Base-by-base conservation (phyloP, 140 eudicot genomes). In the Anethum foeniculum region DNA sequence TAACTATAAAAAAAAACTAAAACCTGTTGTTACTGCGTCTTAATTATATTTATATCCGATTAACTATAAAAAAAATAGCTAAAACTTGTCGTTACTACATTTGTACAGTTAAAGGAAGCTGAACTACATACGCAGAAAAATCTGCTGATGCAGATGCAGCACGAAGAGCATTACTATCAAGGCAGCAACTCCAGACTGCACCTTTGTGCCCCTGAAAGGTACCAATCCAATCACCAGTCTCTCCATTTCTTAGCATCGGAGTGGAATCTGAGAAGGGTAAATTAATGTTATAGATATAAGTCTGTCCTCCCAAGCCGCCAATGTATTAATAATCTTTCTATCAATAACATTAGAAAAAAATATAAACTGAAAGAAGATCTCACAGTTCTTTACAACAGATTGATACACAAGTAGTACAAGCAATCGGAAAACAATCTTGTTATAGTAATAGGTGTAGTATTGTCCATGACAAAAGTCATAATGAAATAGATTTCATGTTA, bases 81-180 rank as follows among this genome's bases (percentile, higher is more conserved):
- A 19, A 39, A 13, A 30, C 16, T 30, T 52, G 6, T 19, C 21
- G 21, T 32, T 38, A 49, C 15, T 75, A 43, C 39, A 62, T 14
- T 23, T 21, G 65, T 77, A 11, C 47, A 56, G 51, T 38, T 36
- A 54, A 39, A 43, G 12, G 25, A 47, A 32, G 46, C 19, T 60
- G 19, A 9, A 82, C 77, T 48, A 84, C 99, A 78, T 87, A 95
- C 99, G 97, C 97, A 64, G 96, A 52, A 80, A 95, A 95, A 85
- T 95, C 99, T 64, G 99, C 99, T 82, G 99, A 95, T 10, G 96
- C 99, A 2, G 99, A 86, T 54, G 99, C 99, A 86, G 99, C 97
- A 76, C 94, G 93, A 51, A 92, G 80, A 71, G 99, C 99, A 85
- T 87, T 85, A 60, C 83, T 86, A 83, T 95, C 99, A 67, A 95